A percentile compares a stretch with the other conserved stretches of the same genome.
Evolutionary conservation across 345 rosid genomes (phyloP).

Genomic region (Psidium friedrichsthalianum): DNA sequence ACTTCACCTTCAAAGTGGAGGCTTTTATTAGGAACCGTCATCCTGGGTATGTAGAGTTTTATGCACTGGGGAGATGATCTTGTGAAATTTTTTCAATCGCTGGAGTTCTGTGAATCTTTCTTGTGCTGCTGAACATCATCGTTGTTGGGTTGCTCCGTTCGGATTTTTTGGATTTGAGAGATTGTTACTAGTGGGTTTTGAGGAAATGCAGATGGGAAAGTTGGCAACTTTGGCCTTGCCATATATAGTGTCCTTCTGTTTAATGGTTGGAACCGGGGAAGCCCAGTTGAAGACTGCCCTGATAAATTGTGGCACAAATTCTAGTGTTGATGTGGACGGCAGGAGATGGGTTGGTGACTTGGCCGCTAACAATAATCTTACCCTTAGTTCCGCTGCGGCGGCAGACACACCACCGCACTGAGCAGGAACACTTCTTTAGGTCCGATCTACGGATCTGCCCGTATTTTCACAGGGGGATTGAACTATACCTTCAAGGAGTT

Average conservation of each 20-base stretch:
- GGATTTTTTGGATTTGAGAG: not conserved
- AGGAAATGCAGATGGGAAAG: not conserved
- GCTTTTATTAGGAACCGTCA: not conserved
- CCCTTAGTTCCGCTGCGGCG: slow-evolving; percentile 23
- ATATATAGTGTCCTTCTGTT: not conserved
- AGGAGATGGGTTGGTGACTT: slow-evolving; percentile 74
- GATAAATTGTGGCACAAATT: slow-evolving; percentile 59
- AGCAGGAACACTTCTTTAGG: slow-evolving; percentile 28
- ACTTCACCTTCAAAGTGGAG: not conserved
- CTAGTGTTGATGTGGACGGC: slow-evolving; percentile 37
- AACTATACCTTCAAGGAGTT: slow-evolving; percentile 45
- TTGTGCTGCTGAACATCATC: not conserved
- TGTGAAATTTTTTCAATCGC: not conserved
- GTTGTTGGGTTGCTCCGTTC: not conserved
- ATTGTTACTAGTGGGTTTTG: not conserved
- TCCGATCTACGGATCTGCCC: slow-evolving; percentile 46
- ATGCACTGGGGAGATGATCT: not conserved
- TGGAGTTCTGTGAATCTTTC: not conserved
- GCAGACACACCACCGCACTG: slow-evolving; percentile 16
- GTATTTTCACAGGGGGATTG: slow-evolving; percentile 28
- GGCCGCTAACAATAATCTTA: slow-evolving; percentile 27
- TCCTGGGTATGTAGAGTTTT: not conserved
- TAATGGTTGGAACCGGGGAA: slow-evolving; percentile 18
- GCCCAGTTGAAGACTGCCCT: slow-evolving; percentile 41
- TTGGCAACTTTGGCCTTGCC: not conserved